Conservation (phyloP, 257 asterid genomes). For the Solanum habrochaites region DNA sequence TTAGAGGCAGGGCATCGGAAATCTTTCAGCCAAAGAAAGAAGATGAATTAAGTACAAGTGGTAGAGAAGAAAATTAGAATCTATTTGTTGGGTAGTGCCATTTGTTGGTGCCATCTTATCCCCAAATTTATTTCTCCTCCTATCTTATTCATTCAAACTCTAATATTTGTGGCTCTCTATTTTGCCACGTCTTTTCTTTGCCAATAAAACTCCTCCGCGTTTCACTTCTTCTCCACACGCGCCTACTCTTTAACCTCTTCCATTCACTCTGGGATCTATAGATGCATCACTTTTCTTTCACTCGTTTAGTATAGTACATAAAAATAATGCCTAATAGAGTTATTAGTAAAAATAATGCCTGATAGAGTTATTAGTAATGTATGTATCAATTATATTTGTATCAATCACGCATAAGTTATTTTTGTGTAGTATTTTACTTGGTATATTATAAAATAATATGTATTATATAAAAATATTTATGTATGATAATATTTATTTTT, state of each 20-base stretch:
- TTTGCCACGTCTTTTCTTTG: conserved; percentile 23
- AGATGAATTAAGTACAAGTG: neutral
- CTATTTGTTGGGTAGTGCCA: neutral
- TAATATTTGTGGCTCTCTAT: neutral
- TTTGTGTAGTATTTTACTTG: no score
- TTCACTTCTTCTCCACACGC: neutral
- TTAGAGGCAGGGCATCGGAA: neutral
- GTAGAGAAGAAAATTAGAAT: neutral
- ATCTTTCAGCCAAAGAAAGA: neutral
- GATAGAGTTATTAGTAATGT: no score
- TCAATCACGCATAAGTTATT: no score
- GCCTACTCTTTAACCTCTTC: neutral
- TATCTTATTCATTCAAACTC: neutral
- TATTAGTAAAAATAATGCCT: no score
- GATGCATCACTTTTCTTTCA: neutral
- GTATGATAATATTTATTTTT: no score
- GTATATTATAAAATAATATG: no score
- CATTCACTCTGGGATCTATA: neutral
- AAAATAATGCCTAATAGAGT: no score
- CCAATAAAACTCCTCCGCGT: neutral
- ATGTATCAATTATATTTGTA: no score
- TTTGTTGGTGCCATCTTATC: conserved; percentile 24
- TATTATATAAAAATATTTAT: no score
- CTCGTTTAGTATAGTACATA: no score
- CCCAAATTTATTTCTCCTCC: conserved; percentile 14